Evolutionary conservation across 352 stramenopile genomes (phyloP), one percentile per base, ranked within the genome.

Genomic region (Pythium utonaiense): DNA sequence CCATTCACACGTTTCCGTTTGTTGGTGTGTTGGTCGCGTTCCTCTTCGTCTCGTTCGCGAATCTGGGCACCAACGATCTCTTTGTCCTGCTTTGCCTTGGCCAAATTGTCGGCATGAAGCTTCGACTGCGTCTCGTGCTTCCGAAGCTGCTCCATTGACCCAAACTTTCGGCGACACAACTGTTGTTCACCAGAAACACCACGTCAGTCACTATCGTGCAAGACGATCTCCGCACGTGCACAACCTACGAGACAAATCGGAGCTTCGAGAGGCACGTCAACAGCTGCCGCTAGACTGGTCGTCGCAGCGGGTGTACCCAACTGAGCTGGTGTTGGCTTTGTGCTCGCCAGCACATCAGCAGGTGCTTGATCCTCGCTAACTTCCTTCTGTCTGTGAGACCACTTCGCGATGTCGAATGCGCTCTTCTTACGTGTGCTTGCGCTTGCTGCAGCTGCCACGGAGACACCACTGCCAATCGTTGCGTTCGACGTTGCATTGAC

Each of bases 41-140:
- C 66, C 19, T 78, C 74, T 38, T 81, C 72, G 57, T 89, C 82
- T n/a, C 78, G 73, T 50, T 85, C 74, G 13, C 82, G 77, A 31
- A 84, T 73, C 49, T 89, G 75, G 1, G 75, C 75, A 16, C 77
- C 75, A 22, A 91, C 64, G 30, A 72, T 71, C 24, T 88, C 66
- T 50, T 91, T 89, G 67, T 89, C 74, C 36, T 88, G 69, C 38
- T 88, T 88, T 3, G 81, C 79, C 57, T 92, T 95, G 21, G 78
- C 78, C 13, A 95, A 41, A 42, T 95, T 95, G 12, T 85, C 67
- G 16, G 79, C 56, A 33, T 95, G 86, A 36, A 93, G 65, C 60
- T 90, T 81, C 0, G 82, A 95, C 31, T 91, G 53, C 21, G 73
- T 74, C 58, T 95, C 86, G 56, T 95, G 86, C 60, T 95, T 95